Percentiles rank a stretch among this genome's conserved stretches.
These are phyloP conservation scores for Rhizophagus clarus DNA, from an alignment of 192 early-diverging fungal genomes.

Conservation along the genomic window DNA sequence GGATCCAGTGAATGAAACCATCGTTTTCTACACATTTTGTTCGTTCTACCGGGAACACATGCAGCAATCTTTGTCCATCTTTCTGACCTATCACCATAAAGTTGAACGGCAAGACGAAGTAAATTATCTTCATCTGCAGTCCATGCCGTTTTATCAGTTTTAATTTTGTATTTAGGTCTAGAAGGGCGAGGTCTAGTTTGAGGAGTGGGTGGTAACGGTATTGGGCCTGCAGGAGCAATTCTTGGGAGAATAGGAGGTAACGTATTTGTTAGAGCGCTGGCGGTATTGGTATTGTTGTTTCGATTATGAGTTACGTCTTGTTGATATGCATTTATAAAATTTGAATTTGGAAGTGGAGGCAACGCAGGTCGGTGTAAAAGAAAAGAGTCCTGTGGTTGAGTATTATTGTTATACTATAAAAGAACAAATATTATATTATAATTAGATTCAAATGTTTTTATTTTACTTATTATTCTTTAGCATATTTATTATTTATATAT, in stretches of 20 bases:
- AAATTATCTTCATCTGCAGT: slow-evolving; percentile 77
- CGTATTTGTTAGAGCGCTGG: neutral
- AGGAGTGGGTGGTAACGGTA: neutral
- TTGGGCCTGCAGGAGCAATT: neutral
- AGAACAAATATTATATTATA: neutral
- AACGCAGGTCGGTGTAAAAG: neutral
- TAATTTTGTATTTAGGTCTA: slow-evolving; percentile 7
- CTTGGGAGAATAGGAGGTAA: neutral
- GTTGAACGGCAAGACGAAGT: slow-evolving; percentile 69
- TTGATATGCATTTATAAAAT: neutral
- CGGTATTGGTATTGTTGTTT: neutral
- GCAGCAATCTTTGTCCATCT: slow-evolving; percentile 79
- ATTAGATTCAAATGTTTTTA: neutral
- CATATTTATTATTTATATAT: neutral
- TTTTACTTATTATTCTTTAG: neutral
- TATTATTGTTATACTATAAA: neutral
- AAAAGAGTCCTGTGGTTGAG: neutral
- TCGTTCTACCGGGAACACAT: slow-evolving; percentile 75
- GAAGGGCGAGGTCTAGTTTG: slow-evolving; percentile 8
- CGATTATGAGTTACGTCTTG: neutral
- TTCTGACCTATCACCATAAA: slow-evolving; percentile 75
- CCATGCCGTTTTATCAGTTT: slow-evolving; percentile 51
- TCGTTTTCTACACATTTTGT: slow-evolving; percentile 80
- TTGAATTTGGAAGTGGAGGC: neutral
- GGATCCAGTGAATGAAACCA: slow-evolving; percentile 85